These are phyloP conservation scores for Plectosphaerella cucumerina DNA, from an alignment of 2,329 filamentous ascomycete genomes.

Conservation along the genomic window DNA sequence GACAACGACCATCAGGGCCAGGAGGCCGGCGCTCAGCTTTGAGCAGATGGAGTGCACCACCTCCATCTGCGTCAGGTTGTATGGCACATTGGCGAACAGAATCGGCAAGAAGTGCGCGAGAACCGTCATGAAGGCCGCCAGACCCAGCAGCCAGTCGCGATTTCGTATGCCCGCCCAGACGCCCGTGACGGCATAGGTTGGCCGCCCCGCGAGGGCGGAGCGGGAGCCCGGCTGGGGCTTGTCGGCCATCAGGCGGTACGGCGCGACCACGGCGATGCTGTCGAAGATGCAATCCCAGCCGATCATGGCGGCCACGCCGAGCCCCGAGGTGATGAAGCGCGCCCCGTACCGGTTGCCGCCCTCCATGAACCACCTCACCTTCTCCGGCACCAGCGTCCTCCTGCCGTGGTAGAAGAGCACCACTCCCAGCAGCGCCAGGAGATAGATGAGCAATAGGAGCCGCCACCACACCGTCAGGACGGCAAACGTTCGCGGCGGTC, in stretches of 20 bases:
- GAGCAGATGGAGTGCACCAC: conserved; percentile 35
- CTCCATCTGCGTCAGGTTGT: conserved; percentile 35
- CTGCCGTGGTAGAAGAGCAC: conserved; percentile 33
- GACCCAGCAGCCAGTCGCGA: conserved; percentile 32
- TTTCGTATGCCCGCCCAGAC: conserved; percentile 30
- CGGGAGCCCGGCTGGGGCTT: conserved; percentile 27
- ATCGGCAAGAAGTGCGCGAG: conserved; percentile 47
- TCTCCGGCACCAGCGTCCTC: conserved; percentile 8
- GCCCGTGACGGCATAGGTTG: conserved; percentile 41
- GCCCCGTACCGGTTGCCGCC: conserved; percentile 36
- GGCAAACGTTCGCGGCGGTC: conserved; percentile 24
- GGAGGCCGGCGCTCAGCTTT: conserved; percentile 29
- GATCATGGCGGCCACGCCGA: conserved; percentile 36
- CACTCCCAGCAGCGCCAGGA: conserved; percentile 27
- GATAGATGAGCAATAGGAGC: conserved; percentile 23
- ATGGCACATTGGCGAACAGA: conserved; percentile 43
- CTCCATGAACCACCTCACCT: neutral
- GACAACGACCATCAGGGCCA: conserved; percentile 37
- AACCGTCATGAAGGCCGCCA: conserved; percentile 36
- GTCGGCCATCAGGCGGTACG: conserved; percentile 35
- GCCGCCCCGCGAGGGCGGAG: conserved; percentile 35
- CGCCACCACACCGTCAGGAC: conserved; percentile 29
- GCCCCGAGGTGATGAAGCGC: conserved; percentile 34
- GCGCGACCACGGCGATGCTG: conserved; percentile 37
- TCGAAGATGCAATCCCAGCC: conserved; percentile 36